Evolutionary conservation across 163 green algal genomes (phyloP).

Genomic region (Chlorella variabilis): DNA sequence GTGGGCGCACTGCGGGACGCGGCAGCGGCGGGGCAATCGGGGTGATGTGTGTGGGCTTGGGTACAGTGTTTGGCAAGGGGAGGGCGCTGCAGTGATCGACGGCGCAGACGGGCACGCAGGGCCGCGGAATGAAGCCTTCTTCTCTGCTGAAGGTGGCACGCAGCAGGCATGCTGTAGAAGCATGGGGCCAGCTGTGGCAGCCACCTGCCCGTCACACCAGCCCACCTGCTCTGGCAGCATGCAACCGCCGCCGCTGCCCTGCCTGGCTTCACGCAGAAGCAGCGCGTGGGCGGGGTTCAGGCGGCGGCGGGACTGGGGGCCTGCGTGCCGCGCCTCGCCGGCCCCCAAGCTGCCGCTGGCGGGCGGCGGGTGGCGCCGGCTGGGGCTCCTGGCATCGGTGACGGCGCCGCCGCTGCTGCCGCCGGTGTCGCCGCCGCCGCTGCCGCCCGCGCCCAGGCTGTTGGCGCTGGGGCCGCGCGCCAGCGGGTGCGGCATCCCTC

Average conservation of each 20-base stretch:
- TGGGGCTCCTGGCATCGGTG: no score
- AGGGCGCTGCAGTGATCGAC: no score
- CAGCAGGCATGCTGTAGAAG: no score
- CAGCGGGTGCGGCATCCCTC: background rate
- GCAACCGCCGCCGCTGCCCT: conserved; percentile 10
- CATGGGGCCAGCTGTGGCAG: no score
- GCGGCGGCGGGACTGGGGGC: background rate
- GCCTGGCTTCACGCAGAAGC: conserved; percentile 31
- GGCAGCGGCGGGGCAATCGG: no score
- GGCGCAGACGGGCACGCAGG: no score
- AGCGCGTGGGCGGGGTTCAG: conserved; percentile 43
- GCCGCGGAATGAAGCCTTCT: no score
- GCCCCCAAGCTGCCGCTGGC: background rate
- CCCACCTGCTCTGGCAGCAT: conserved; percentile 24
- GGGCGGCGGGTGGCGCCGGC: background rate
- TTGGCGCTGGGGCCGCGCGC: background rate
- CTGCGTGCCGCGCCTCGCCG: no score
- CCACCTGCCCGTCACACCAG: no score
- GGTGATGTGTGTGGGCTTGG: background rate
- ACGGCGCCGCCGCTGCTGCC: no score
- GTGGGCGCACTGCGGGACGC: conserved; percentile 50
- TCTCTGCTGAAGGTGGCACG: no score
- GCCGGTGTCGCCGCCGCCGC: no score
- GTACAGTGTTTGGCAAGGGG: background rate
- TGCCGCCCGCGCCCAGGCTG: background rate